phyloP scores from a whole-genome alignment of 1,139 yeast species.

The Pneumocystis canis region DNA sequence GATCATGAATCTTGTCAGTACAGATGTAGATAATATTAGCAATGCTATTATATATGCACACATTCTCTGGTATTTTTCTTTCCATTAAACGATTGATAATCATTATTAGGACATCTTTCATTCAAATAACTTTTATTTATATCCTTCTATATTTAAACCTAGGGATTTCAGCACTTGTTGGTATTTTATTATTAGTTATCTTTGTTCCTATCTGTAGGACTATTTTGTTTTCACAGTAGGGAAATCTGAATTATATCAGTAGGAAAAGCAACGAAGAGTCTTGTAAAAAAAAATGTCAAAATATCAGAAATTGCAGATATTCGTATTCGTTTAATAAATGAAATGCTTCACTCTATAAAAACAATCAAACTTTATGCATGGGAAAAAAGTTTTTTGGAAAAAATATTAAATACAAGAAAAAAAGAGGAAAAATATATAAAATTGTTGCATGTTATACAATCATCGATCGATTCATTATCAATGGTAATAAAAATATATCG shows the following conservation, averaged over 20 bases:
- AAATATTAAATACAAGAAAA: slow-evolving; percentile 68
- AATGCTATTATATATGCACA: slow-evolving; percentile 62
- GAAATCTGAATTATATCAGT: not conserved
- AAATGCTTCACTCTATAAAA: slow-evolving; percentile 79
- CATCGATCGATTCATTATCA: slow-evolving; percentile 59
- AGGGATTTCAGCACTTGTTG: slow-evolving; percentile 60
- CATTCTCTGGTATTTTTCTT: slow-evolving; percentile 29
- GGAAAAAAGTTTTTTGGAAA: slow-evolving; percentile 73
- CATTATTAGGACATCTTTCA: slow-evolving; percentile 34
- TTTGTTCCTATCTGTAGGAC: slow-evolving; percentile 16
- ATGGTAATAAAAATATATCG: slow-evolving; percentile 83
- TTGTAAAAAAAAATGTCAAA: not conserved
- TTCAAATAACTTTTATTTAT: slow-evolving; percentile 48
- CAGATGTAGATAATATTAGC: slow-evolving; percentile 20
- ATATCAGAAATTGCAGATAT: slow-evolving; percentile 27
- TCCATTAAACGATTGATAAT: not conserved
- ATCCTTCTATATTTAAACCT: slow-evolving; percentile 53
- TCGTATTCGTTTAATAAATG: slow-evolving; percentile 63
- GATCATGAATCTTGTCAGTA: slow-evolving; percentile 21
- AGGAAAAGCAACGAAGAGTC: not conserved
- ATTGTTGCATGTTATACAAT: slow-evolving; percentile 59
- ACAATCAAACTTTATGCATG: slow-evolving; percentile 87
- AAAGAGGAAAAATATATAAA: slow-evolving; percentile 73
- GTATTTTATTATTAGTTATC: slow-evolving; percentile 35
- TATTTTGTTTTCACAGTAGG: not conserved